Evolutionary conservation across 1,284 basidiomycete species (phyloP), one percentile per base, ranked within the genome.

Genomic region (Rhodotorula sp.): DNA sequence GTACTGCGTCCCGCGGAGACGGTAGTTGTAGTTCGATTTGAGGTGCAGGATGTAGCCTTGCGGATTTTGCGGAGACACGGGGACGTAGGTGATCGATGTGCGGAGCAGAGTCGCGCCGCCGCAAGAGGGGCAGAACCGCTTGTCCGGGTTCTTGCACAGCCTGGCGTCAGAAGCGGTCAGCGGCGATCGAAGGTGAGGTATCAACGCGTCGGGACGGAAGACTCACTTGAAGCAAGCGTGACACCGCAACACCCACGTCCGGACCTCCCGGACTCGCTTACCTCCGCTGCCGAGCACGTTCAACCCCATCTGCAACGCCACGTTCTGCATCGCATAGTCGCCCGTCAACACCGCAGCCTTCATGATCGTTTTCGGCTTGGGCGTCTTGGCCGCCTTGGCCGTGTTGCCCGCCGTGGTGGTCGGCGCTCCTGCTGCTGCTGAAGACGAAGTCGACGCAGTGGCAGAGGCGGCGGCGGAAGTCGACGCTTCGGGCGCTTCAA

Each of bases 301-400:
- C 67, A 99, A 83, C 0, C 92, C 91, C 91, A 99, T 97, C 80
- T 97, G 95, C 65, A 99, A 83, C 70, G 97, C 82, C 19, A 99
- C 93, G 79, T 99, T 99, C 83, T 99, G 97, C 87, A 99, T 97
- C 21, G 97, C 97, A 82, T 94, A 99, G 86, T 99, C 97, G 52
- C 92, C 92, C 2, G 97, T 99, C 91, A 99, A 93, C 80, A 93
- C 95, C 23, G 92, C 94, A 3, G 87, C 88, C 67, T 83, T 83
- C 66, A 78, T 76, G 47, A 91, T 83, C 26, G 90, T 52, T 91
- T 70, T 73, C 7, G 71, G 74, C 60, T 67, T 68, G 18, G 60
- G 26, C 62, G 73, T 65, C 31, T 66, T 50, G 38, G 60, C 59
- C 8, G 62, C 34, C 38, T 38, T 38, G 19, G 34, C 49, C 2